Evolutionary conservation across 495 filamentous ascomycete genomes (phyloP), one percentile per base, ranked within the genome.

Genomic region (Podospora comata): DNA sequence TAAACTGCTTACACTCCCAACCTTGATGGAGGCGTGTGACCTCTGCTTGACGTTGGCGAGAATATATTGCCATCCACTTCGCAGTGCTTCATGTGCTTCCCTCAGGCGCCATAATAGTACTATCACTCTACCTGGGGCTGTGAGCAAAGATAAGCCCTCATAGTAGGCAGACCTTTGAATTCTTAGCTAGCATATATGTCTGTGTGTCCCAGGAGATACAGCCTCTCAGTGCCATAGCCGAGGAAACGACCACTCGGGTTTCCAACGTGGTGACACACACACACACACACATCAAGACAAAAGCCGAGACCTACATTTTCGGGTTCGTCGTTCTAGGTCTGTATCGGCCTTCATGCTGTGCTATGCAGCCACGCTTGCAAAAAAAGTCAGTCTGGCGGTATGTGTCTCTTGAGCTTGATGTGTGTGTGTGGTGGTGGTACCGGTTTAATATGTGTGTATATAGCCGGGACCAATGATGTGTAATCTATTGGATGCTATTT

Each of bases 401-500:
- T 60, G 58, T 20, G 58, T 60, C 13, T 27, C 18, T 60, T 60
- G 58, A 16, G 5, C n/a, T 4, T 15, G 5, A 13, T 16, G 5
- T 56, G 54, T 56, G 54, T 30, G 18, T 53, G 53, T 26, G 34
- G 64, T 65, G 64, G 71, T 72, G 60, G 71, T 66, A 71, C 68
- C 68, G 67, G 65, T 54, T 68, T 68, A 72, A 73, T 72, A 60
- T 74, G 69, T 70, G 39, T 20, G 48, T 64, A 71, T 70, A 74
- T 73, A 74, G 71, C 74, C 72, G 74, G 67, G 34, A 71, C 58
- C 44, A 61, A 67, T 18, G 5, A 23, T 27, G 7, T 23, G 56
- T 70, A 74, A 71, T 74, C 60, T 74, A 70, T 72, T 68, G 66
- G 68, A n/a, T 71, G 66, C 72, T 74, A 74, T 76, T 76, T 76